Conservation (phyloP, 2,329 filamentous ascomycete species). For the Ascochyta viciae-villosae region DNA sequence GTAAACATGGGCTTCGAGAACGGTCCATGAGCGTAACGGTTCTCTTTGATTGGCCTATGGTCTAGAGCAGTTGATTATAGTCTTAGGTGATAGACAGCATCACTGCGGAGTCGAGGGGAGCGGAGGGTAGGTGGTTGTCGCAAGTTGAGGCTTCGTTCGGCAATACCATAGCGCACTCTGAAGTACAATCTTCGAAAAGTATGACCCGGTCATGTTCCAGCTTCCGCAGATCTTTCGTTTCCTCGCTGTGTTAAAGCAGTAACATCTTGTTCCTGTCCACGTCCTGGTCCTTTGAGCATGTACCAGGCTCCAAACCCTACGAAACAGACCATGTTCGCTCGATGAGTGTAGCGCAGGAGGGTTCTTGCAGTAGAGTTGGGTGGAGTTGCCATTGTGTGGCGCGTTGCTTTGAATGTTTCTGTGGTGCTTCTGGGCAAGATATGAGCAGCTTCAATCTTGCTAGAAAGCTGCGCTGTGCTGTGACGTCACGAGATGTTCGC, state of each 20-base stretch:
- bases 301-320: slow-evolving; percentile 26
- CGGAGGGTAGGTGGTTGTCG: no score
- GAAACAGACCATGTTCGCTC: slow-evolving; percentile 26
- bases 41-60: not conserved
- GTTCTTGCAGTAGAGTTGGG: slow-evolving; percentile 10
- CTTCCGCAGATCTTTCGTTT: not conserved
- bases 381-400: slow-evolving; percentile 8
- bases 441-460: not conserved
- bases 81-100: no score
- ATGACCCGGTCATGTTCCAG: no score
- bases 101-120: no score
- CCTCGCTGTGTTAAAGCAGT: not conserved
- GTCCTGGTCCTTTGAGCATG: slow-evolving; percentile 12
- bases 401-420: not conserved
- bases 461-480: not conserved
- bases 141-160: not conserved
- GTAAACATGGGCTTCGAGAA: not conserved
- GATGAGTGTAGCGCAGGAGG: slow-evolving; percentile 24
- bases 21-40: not conserved
- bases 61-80: no score
- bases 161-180: not conserved
- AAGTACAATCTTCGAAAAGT: no score
- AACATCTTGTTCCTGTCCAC: slow-evolving; percentile 5
- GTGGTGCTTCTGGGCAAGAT: not conserved
- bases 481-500: not conserved